Conservation (phyloP, 192 early-diverging fungal genomes). For the Linnemannia elongata region DNA sequence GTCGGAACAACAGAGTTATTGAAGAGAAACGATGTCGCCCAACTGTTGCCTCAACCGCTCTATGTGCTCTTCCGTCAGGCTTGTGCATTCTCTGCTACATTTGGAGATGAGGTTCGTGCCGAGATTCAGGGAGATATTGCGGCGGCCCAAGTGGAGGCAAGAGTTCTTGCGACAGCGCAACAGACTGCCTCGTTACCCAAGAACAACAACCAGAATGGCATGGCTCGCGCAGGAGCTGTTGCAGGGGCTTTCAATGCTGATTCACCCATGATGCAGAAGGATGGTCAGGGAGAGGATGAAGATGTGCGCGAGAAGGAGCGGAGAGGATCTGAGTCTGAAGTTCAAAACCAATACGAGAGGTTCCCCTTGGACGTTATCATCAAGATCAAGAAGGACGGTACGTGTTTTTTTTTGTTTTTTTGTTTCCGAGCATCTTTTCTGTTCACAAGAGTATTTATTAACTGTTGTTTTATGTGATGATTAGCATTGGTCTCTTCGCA, state of each 20-base stretch:
- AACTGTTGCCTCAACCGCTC: slow-evolving; percentile 24
- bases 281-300: slow-evolving; percentile 15
- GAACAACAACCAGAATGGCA: background rate
- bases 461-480: background rate
- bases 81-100: slow-evolving; percentile 26
- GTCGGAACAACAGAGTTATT: slow-evolving; percentile 11
- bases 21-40: slow-evolving; percentile 30
- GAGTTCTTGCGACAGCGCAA: slow-evolving; percentile 10
- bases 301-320: slow-evolving; percentile 7
- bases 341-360: slow-evolving; percentile 18
- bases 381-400: slow-evolving; percentile 43
- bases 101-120: slow-evolving; percentile 36
- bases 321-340: slow-evolving; percentile 2
- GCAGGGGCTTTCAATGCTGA: background rate
- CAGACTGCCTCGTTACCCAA: background rate
- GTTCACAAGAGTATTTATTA: background rate
- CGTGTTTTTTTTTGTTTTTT: background rate
- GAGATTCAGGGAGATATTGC: slow-evolving; percentile 36
- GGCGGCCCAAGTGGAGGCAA: slow-evolving; percentile 24
- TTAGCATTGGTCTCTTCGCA: slow-evolving; percentile 20
- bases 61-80: slow-evolving; percentile 37
- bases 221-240: background rate
- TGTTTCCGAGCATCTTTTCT: background rate
- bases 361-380: slow-evolving; percentile 33
- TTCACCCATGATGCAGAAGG: slow-evolving; percentile 26